Base-by-base conservation (phyloP, 1,139 yeast genomes). In the Barnettozyma hawaiiensis region DNA sequence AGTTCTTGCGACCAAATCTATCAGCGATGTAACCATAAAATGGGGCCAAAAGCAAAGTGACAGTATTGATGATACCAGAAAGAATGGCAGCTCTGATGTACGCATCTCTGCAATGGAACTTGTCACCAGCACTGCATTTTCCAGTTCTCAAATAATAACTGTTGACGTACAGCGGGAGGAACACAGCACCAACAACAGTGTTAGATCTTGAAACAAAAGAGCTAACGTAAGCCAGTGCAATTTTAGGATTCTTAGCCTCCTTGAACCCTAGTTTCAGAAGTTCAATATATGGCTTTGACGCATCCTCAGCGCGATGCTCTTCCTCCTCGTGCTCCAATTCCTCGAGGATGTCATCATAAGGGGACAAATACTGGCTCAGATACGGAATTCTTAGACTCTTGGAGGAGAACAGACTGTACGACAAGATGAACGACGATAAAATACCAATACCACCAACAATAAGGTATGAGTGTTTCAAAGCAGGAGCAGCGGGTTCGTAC, bases 181-280 rank as follows among this genome's bases (percentile, higher is more conserved):
- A 83, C 10, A 79, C 71, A 0, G 85, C 65, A 10, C 77, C 73
- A 4, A 75, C 69, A 3, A 81, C 81, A 0, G 85, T 71, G 4
- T 83, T 75, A 4, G 85, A 71, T 38, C 90, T 69, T 2, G 87
- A 78, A 15, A 79, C 78, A 52, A 80, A 75, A 1, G 80, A 76
- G 6, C 85, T 86, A 12, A 71, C 51, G 52, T 78, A 81, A 0
- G 87, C 81, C 33, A 81, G 59, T 41, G 61, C 60, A 34, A 69
- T 62, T 20, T 62, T 61, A 7, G 55, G 55, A 47, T 70, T 69
- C 21, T 53, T 50, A 4, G 70, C 71, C 31, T 62, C 67, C 3
- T 54, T 45, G 43, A 76, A 63, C 0, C 87, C 89, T 14, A 65
- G 62, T 36, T 58, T 55, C 19, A 79, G 54, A 14, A 76, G 57